A percentile compares a stretch with the other conserved stretches of the same genome.
These are phyloP conservation scores for Eutypa lata DNA, from an alignment of 2,329 filamentous ascomycete species.

Conservation along the genomic window DNA sequence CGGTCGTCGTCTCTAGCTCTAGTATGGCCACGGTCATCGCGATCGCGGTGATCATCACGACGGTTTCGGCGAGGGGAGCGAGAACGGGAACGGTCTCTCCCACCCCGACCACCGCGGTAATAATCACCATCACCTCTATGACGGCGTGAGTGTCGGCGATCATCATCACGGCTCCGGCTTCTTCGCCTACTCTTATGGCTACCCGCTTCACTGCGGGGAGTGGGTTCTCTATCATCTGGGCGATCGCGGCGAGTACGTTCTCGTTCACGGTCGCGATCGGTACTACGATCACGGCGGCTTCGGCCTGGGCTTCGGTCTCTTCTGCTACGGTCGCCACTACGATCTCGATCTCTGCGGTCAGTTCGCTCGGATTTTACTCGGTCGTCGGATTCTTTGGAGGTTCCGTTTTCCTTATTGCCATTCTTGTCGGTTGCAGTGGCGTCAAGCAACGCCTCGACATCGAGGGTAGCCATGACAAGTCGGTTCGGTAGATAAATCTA, in stretches of 20 bases:
- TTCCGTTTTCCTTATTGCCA: conserved; percentile 44
- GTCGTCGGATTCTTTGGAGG: conserved; percentile 51
- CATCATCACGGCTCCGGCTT: conserved; percentile 75
- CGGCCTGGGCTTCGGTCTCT: conserved; percentile 49
- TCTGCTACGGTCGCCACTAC: conserved; percentile 19
- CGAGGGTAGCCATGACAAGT: conserved; percentile 47
- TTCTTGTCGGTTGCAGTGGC: conserved; percentile 66
- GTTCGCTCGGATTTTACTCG: conserved; percentile 51
- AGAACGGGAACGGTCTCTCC: conserved; percentile 65
- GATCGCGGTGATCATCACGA: conserved; percentile 52
- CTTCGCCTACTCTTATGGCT: conserved; percentile 79
- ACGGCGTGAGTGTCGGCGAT: conserved; percentile 69
- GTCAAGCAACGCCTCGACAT: conserved; percentile 89
- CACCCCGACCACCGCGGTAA: conserved; percentile 58
- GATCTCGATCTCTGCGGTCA: conserved; percentile 43
- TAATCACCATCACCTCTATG: conserved; percentile 68
- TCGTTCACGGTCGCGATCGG: conserved; percentile 51
- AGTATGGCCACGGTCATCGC: conserved; percentile 49
- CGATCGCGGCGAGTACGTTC: conserved; percentile 55
- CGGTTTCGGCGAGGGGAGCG: conserved; percentile 65
- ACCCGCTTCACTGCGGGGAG: conserved; percentile 71
- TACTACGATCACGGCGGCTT: conserved; percentile 53
- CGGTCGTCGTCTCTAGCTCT: conserved; percentile 52
- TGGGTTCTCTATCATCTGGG: conserved; percentile 59
- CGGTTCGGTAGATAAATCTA: conserved; percentile 14